A percentile compares a stretch with the other conserved stretches of the same genome.
Evolutionary conservation across 441 rosid species (phyloP).

Genomic region (Syzygium syzygioides): DNA sequence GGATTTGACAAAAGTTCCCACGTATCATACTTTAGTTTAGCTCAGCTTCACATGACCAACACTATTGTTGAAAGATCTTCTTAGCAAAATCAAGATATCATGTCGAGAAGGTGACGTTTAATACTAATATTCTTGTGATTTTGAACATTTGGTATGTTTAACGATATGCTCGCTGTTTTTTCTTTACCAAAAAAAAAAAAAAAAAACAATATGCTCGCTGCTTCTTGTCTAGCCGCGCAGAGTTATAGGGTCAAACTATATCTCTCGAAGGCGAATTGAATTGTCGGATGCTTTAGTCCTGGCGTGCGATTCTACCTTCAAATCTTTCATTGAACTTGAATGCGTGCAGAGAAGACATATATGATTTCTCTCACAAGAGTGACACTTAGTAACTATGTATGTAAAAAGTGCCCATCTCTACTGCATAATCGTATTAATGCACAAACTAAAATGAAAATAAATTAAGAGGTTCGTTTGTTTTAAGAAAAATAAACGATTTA

Average conservation of each 20-base stretch:
- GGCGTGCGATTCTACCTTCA: neutral
- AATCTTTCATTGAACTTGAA: neutral
- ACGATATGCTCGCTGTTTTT: no score
- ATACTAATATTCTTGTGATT: neutral
- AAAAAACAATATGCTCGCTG: no score
- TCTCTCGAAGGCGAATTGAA: neutral
- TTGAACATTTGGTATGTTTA: neutral
- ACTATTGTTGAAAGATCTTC: neutral
- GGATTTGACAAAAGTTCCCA: neutral
- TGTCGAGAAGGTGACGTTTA: neutral
- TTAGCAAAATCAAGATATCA: neutral
- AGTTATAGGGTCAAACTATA: neutral
- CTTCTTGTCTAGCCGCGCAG: neutral
- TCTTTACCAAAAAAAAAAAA: no score
- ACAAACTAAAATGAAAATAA: neutral
- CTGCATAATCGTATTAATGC: neutral
- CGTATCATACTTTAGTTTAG: neutral
- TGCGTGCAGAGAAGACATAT: neutral
- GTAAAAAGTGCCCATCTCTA: neutral
- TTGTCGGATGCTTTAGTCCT: neutral
- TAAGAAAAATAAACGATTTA: accelerated
- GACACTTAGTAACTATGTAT: neutral
- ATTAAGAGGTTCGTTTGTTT: neutral
- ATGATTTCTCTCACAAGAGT: neutral
- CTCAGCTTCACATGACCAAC: neutral